These are phyloP conservation scores for Boletus sp. DNA, from an alignment of 768 basidiomycete species.

Conservation along the genomic window DNA sequence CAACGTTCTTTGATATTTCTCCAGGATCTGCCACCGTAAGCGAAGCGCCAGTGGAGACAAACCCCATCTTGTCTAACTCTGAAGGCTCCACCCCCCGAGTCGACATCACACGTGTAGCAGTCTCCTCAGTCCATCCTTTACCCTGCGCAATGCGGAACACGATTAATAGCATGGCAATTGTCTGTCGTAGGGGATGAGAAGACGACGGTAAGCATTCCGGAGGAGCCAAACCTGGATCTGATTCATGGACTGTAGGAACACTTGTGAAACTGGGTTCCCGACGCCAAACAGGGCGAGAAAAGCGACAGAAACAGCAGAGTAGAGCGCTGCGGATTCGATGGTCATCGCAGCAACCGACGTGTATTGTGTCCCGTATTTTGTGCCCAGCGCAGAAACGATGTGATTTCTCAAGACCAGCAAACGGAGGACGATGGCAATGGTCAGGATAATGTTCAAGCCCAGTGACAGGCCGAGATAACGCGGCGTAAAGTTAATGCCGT, in stretches of 20 bases:
- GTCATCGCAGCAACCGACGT: slow-evolving; percentile 33
- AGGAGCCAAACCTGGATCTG: slow-evolving; percentile 25
- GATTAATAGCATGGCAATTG: slow-evolving; percentile 1
- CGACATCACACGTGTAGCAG: not conserved
- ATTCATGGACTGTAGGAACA: slow-evolving; percentile 28
- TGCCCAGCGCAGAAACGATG: slow-evolving; percentile 15
- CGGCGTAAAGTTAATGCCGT: slow-evolving; percentile 9
- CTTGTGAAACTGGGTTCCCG: slow-evolving; percentile 21
- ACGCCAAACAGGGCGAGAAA: slow-evolving; percentile 29
- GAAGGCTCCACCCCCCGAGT: not conserved
- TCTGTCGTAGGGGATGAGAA: not conserved
- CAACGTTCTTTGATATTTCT: not conserved
- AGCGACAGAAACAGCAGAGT: slow-evolving; percentile 24
- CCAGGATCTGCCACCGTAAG: not conserved
- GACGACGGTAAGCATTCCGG: too few relatives aligned
- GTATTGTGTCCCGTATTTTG: slow-evolving; percentile 24
- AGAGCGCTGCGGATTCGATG: slow-evolving; percentile 34
- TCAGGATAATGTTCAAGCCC: slow-evolving; percentile 32
- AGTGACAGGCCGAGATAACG: slow-evolving; percentile 29
- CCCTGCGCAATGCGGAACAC: slow-evolving; percentile 8
- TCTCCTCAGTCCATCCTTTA: slow-evolving; percentile 7
- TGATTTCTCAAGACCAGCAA: slow-evolving; percentile 21
- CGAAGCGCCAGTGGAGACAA: not conserved
- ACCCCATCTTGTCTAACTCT: not conserved
- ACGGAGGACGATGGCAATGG: slow-evolving; percentile 31